Percentiles rank a stretch among this genome's conserved stretches.
These are phyloP conservation scores for Pelargonium citronellum DNA, from an alignment of 441 rosid species.

Conservation along the genomic window DNA sequence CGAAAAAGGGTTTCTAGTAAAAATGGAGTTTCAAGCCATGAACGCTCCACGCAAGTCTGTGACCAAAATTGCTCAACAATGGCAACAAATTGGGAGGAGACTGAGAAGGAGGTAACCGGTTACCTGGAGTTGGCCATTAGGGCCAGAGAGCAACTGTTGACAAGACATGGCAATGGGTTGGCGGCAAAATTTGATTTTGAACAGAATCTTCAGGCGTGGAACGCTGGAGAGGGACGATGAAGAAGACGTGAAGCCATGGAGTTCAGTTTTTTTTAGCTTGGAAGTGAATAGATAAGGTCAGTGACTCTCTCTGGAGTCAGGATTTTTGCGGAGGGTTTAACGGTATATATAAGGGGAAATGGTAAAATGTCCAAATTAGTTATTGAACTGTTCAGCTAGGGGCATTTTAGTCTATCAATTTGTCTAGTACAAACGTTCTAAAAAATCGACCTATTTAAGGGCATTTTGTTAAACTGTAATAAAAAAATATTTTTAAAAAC, in stretches of 20 bases:
- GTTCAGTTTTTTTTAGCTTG: neutral
- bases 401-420: too few species aligned
- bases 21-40: neutral
- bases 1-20: neutral
- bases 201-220: neutral
- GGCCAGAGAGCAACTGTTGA: neutral
- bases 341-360: neutral
- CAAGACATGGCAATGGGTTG: neutral
- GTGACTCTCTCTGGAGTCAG: neutral
- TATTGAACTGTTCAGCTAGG: too few species aligned
- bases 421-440: too few species aligned
- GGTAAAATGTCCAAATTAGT: too few species aligned
- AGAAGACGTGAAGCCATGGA: neutral
- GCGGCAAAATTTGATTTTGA: neutral
- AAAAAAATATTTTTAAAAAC: too few species aligned
- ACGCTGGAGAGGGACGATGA: neutral
- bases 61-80: neutral
- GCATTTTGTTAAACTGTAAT: too few species aligned
- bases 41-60: neutral
- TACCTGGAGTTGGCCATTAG: neutral
- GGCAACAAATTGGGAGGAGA: neutral
- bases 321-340: neutral
- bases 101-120: neutral
- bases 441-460: too few species aligned
- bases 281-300: neutral